Evolutionary conservation across 2,329 filamentous ascomycete genomes (phyloP), one percentile per base, ranked within the genome.

Genomic region (Esteya vermicola): DNA sequence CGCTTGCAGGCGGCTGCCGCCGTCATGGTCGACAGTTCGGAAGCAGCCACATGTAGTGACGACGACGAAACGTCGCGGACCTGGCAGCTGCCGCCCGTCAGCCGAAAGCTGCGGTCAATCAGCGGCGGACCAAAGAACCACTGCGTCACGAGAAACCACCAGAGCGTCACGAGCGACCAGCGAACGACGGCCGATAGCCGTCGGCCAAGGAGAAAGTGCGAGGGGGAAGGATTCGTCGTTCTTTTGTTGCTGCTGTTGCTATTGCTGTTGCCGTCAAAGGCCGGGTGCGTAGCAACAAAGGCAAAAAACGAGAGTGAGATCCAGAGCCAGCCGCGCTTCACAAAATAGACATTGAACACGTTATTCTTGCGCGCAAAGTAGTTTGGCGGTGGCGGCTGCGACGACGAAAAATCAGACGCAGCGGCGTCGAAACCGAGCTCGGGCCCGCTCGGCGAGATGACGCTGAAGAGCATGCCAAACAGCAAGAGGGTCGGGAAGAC

Each of bases 351-450:
- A 56, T 98, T 98, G 71, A 96, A 82, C 39, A 95, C 51, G 62
- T 98, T 98, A 57, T 77, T 72, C 62, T 98, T 98, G 51, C 81
- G 81, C 35, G 91, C 89, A 57, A 98, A 98, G 66, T 96, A 98
- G 55, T 72, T 80, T 3, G 83, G 83, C 38, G 80, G 73, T 5
- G 67, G 57, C 31, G 58, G 54, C 4, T n/a, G 57, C 53, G 33
- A 44, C 42, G 42, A 36, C 4, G 43, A 23, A 33, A 37, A 43
- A 58, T 64, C 61, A 35, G 66, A 68, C 4, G 38, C 16, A 22
- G 22, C 13, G 42, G 28, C 2, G 23, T n/a, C 28, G 25, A 26
- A 7, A 26, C 25, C 25, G 25, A 8, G 25, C 28, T 16, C 26
- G 26, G 75, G 78, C 10, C 77, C 77, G 44, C 75, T 64, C 1